Percentiles rank a stretch among this genome's conserved stretches.
These are phyloP conservation scores for Lactifluus pinguis DNA, from an alignment of 768 basidiomycete species.

Conservation along the genomic window DNA sequence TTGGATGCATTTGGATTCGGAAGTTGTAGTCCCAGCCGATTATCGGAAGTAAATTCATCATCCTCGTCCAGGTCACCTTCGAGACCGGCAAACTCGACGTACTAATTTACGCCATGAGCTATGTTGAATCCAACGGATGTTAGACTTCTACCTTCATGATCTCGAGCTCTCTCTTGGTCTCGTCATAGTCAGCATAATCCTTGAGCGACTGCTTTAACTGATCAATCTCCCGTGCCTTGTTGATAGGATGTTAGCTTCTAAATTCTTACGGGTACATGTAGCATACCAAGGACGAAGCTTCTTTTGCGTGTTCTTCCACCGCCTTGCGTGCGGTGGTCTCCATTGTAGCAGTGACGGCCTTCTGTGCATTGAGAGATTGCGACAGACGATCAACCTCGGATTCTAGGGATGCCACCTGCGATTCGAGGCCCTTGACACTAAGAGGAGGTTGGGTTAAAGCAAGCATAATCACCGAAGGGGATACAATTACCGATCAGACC, in stretches of 20 bases:
- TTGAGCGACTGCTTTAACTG: constrained; percentile 59
- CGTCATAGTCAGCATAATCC: constrained; percentile 83
- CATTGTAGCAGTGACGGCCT: constrained; percentile 36
- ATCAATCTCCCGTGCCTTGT: constrained; percentile 55
- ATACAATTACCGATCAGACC: constrained; percentile 54
- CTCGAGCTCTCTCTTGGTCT: constrained; percentile 94
- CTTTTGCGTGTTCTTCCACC: constrained; percentile 51
- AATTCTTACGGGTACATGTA: not conserved
- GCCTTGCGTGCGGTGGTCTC: constrained; percentile 43
- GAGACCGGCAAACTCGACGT: constrained; percentile 89
- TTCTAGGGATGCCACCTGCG: constrained; percentile 69
- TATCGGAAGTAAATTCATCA: constrained; percentile 26
- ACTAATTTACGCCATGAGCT: constrained; percentile 40
- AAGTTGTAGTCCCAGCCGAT: constrained; percentile 50
- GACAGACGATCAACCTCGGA: constrained; percentile 65
- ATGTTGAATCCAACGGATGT: not conserved
- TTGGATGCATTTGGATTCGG: constrained; percentile 89
- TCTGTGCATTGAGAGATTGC: constrained; percentile 54
- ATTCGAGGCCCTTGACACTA: constrained; percentile 66
- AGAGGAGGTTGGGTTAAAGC: not conserved
- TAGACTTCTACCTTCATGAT: constrained; percentile 80
- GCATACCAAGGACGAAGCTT: constrained; percentile 49
- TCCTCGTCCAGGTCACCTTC: constrained; percentile 66
- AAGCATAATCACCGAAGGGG: not conserved
- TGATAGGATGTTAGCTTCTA: not conserved